Conservation (phyloP, 768 basidiomycete genomes). For the Serpula lacrymans region DNA sequence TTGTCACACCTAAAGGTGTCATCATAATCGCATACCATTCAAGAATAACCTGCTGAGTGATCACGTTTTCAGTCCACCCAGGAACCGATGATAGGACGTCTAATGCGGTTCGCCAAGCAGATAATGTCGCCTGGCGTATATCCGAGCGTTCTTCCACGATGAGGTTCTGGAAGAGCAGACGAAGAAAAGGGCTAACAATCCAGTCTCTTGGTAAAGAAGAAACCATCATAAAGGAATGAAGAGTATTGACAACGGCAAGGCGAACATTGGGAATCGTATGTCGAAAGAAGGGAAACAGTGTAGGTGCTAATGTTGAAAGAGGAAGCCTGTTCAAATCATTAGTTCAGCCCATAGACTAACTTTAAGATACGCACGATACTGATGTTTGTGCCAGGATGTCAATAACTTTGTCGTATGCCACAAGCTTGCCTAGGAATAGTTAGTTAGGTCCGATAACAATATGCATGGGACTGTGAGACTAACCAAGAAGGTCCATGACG, state of each 20-base stretch:
- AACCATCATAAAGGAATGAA: conserved; percentile 83
- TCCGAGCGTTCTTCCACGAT: conserved; percentile 87
- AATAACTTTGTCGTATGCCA: conserved; percentile 76
- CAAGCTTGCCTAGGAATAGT: conserved; percentile 63
- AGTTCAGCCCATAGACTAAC: conserved; percentile 5
- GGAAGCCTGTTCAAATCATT: conserved; percentile 52
- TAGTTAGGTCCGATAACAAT: conserved; percentile 4
- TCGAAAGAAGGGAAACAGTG: conserved; percentile 93
- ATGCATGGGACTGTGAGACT: conserved; percentile 16
- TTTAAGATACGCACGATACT: conserved; percentile 56
- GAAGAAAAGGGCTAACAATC: conserved; percentile 74
- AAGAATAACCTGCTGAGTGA: conserved; percentile 59
- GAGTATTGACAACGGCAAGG: conserved; percentile 85
- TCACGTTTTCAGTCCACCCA: conserved; percentile 48
- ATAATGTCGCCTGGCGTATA: conserved; percentile 69
- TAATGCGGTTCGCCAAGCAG: conserved; percentile 73
- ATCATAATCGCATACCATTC: conserved; percentile 88
- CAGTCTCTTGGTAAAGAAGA: conserved; percentile 73
- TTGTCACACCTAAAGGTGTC: conserved; percentile 81
- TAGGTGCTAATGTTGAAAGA: conserved; percentile 77
- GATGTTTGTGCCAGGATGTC: conserved; percentile 63
- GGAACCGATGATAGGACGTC: conserved; percentile 44
- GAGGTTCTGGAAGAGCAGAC: conserved; percentile 90
- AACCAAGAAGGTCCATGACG: conserved; percentile 97
- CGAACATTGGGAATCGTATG: conserved; percentile 95